Evolutionary conservation across 2,329 filamentous ascomycete genomes (phyloP).

Genomic region (Verticillium klebahnii): DNA sequence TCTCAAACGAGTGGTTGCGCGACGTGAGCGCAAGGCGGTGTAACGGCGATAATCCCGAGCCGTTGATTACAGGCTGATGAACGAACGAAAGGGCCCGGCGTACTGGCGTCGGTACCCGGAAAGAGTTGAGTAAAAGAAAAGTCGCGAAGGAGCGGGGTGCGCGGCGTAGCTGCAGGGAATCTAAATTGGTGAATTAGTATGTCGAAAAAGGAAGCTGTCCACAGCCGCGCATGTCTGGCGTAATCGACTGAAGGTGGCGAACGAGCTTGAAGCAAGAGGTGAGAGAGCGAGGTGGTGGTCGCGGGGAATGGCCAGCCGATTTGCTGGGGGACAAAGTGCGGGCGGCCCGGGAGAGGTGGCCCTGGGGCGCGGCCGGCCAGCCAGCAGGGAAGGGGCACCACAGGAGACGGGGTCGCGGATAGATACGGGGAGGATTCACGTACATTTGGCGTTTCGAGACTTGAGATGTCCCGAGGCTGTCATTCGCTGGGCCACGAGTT

Average conservation of each 20-base stretch:
- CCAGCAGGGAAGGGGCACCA: not conserved
- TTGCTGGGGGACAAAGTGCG: not conserved
- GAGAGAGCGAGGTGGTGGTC: not conserved
- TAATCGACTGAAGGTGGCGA: not conserved
- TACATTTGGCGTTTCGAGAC: constrained; percentile 38
- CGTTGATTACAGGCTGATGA: constrained; percentile 12
- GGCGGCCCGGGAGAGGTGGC: not conserved
- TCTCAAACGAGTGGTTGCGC: constrained; percentile 11
- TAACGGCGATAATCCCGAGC: constrained; percentile 5
- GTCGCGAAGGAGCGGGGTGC: not conserved
- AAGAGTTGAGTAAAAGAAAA: not conserved
- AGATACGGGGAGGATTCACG: constrained; percentile 22
- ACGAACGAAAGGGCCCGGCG: constrained; percentile 5
- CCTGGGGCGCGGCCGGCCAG: not conserved
- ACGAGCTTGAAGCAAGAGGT: not conserved
- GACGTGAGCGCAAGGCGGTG: constrained; percentile 9
- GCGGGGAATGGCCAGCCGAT: not conserved
- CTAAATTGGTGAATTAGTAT: not conserved
- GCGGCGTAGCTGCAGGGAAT: not conserved
- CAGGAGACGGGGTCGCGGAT: not conserved
- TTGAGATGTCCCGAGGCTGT: constrained; percentile 11
- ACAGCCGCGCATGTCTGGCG: not conserved
- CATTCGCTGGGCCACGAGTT: not conserved
- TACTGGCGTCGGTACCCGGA: not conserved
- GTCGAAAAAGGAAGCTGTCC: not conserved